Percentiles rank a stretch among this genome's conserved stretches.
Evolutionary conservation across 1,284 basidiomycete genomes (phyloP).

Genomic region (Trichosporon sp.): DNA sequence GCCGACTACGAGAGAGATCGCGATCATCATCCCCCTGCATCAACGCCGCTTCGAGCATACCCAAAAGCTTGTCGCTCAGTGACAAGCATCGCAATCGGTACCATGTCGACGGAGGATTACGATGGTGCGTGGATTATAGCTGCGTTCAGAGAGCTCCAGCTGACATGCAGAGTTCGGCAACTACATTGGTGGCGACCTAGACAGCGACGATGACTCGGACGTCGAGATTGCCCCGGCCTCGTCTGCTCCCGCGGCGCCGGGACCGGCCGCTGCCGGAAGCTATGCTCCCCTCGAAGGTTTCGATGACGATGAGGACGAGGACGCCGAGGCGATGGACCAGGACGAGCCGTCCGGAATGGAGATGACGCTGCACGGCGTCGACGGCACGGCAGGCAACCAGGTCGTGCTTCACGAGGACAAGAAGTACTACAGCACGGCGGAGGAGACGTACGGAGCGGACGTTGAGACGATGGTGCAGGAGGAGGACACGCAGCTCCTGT

Average conservation of each 20-base stretch:
- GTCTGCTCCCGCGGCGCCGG: constrained; percentile 40
- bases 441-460: constrained; percentile 87
- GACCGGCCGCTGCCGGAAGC: constrained; percentile 38
- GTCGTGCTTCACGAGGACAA: constrained; percentile 96
- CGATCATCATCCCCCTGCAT: not conserved
- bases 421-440: constrained; percentile 93
- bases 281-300: constrained; percentile 57
- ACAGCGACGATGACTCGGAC: constrained; percentile 74
- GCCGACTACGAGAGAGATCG: not conserved
- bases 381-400: constrained; percentile 64
- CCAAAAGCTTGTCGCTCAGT: constrained; percentile 2
- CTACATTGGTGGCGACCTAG: constrained; percentile 90
- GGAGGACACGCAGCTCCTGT: constrained; percentile 92
- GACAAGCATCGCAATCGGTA: constrained; percentile 6
- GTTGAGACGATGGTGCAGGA: constrained; percentile 98
- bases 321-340: constrained; percentile 46
- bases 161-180: constrained; percentile 71
- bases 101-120: constrained; percentile 57
- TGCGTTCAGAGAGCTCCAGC: not conserved
- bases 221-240: constrained; percentile 40
- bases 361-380: constrained; percentile 52
- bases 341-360: constrained; percentile 46
- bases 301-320: constrained; percentile 52
- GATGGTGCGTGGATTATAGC: constrained; percentile 43
- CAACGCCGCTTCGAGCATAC: not conserved